Base-by-base conservation (phyloP, 768 basidiomycete species). In the Antrodiella citrinella region DNA sequence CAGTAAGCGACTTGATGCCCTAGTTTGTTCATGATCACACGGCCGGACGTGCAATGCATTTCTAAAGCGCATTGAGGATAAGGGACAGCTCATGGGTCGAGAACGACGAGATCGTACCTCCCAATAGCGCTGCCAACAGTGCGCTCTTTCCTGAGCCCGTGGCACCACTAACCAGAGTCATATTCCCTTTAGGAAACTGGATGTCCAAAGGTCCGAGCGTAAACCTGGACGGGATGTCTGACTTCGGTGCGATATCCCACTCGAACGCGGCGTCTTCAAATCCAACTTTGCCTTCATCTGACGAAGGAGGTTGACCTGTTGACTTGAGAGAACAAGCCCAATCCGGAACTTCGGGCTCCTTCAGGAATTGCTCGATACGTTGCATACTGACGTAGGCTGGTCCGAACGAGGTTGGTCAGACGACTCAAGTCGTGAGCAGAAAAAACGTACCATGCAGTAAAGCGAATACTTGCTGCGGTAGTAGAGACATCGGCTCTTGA, bases 321-420 rank as follows among this genome's bases (percentile, higher is more conserved):
- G 65, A 62, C 51, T 77, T 76, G 39, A 91, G 66, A 0, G 82
- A 78, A 2, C 82, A 84, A 1, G 86, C 88, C 84, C 85, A 89
- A 25, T 77, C 77, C 0, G 84, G 81, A 2, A 91, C 85, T 62
- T 92, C 88, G 15, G 77, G 76, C 63, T 91, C 88, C 3, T 68
- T 68, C 1, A 90, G 69, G 64, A 85, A 90, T 3, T 66, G 71
- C 59, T 90, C 81, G 52, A 93, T 89, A 47, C 89, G 80, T 59
- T 84, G 78, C 78, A 91, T 82, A 3, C 87, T 86, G 19, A 93
- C 82, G 59, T 83, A 82, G 4, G 86, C 81, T 80, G 35, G 26
- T 48, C 47, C 39, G 45, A 38, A 18, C 41, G 41, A 18, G 15
- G 21, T 5, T 7, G 18, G 18, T 43, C 15, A 18, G 41, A 22